Evolutionary conservation across 164 flowering plant species (phyloP).

Genomic region (Tetrastigma voinierianum): DNA sequence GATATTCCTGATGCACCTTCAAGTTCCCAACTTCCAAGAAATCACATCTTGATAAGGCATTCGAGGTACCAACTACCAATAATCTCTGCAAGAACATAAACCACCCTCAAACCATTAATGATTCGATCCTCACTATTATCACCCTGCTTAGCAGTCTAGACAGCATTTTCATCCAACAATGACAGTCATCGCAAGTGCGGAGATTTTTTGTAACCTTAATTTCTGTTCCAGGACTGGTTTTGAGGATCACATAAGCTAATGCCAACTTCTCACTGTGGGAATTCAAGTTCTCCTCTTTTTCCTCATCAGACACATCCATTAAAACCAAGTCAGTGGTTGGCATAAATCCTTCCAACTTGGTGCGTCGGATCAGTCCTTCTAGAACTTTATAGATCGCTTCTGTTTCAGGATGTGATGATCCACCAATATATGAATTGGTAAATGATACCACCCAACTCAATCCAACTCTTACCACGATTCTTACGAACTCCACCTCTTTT

Average conservation of each 20-base stretch:
- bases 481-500: constrained; percentile 50
- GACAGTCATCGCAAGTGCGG: constrained; percentile 78
- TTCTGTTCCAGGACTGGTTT: constrained; percentile 61
- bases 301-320: constrained; percentile 87
- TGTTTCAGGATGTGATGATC: constrained; percentile 52
- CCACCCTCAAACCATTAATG: constrained; percentile 72
- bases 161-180: constrained; percentile 68
- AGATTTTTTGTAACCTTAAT: constrained; percentile 65
- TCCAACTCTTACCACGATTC: constrained; percentile 72
- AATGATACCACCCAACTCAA: constrained; percentile 49
- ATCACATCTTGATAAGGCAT: neutral
- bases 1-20: no score
- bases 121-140: constrained; percentile 72
- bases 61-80: constrained; percentile 50
- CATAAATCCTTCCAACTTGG: constrained; percentile 52
- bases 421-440: constrained; percentile 73
- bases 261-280: constrained; percentile 86
- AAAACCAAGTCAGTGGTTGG: constrained; percentile 57
- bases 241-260: constrained; percentile 60
- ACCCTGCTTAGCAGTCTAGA: constrained; percentile 57
- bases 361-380: constrained; percentile 38
- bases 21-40: neutral
- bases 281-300: constrained; percentile 67
- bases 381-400: constrained; percentile 46
- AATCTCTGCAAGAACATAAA: constrained; percentile 70